A percentile compares a stretch with the other conserved stretches of the same genome.
Conservation (phyloP, 208 protist species). For the Vickermania ingenoplastis region DNA sequence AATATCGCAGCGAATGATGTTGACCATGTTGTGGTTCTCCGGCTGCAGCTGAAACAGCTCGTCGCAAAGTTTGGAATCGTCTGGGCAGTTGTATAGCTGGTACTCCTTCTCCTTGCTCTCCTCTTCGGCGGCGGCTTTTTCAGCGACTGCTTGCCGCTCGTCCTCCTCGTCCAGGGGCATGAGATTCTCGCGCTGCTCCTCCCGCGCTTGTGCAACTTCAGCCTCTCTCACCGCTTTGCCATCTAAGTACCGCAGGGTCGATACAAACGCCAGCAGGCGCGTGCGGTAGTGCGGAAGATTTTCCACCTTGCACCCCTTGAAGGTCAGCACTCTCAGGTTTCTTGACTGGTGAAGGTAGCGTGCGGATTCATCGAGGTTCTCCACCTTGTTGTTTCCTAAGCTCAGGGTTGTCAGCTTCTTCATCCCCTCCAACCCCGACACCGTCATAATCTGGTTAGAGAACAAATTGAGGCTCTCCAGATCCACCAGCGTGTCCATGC, state of each 20-base stretch:
- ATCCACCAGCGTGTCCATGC: slow-evolving; percentile 69
- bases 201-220: slow-evolving; percentile 42
- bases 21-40: slow-evolving; percentile 46
- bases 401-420: slow-evolving; percentile 79
- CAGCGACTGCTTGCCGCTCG: slow-evolving; percentile 22
- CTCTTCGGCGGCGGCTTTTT: slow-evolving; percentile 30
- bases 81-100: slow-evolving; percentile 70
- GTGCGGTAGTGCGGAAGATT: slow-evolving; percentile 47
- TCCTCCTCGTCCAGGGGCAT: slow-evolving; percentile 75
- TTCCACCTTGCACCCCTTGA: slow-evolving; percentile 58
- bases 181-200: slow-evolving; percentile 77
- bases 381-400: slow-evolving; percentile 89
- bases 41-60: slow-evolving; percentile 50
- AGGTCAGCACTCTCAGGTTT: slow-evolving; percentile 75
- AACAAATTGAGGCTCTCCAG: slow-evolving; percentile 87
- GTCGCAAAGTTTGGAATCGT: slow-evolving; percentile 67
- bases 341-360: slow-evolving; percentile 70
- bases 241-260: slow-evolving; percentile 60
- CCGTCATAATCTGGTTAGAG: slow-evolving; percentile 68
- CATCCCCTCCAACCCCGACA: slow-evolving; percentile 66
- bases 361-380: slow-evolving; percentile 73
- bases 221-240: slow-evolving; percentile 28
- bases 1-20: slow-evolving; percentile 46
- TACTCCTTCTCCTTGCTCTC: slow-evolving; percentile 38
- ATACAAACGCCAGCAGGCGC: slow-evolving; percentile 66